Evolutionary conservation across 2,329 filamentous ascomycete genomes (phyloP).

Genomic region (Pseudopyrenochaeta lycopersici): DNA sequence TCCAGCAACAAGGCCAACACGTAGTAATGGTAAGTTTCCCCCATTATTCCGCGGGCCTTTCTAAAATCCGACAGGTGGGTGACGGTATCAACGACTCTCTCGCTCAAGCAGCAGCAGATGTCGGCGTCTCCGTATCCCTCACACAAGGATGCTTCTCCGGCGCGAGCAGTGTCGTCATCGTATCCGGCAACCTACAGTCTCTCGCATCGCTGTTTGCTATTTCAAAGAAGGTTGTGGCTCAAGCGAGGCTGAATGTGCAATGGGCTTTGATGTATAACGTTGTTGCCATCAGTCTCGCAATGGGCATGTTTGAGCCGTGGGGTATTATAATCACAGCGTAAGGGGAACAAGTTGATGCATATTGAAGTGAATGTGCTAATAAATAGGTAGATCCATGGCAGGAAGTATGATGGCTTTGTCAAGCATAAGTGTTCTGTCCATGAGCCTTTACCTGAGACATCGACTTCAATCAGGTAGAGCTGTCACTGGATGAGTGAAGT

Average conservation of each 20-base stretch:
- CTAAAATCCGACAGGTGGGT: not conserved
- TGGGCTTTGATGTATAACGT: conserved; percentile 10
- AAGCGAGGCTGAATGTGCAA: conserved; percentile 4
- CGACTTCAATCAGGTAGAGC: not conserved
- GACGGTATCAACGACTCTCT: conserved; percentile 11
- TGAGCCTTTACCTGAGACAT: conserved; percentile 4
- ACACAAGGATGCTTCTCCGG: conserved; percentile 9
- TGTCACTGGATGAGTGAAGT: not conserved
- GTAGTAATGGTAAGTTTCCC: conserved; percentile 11
- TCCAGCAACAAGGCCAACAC: conserved; percentile 5
- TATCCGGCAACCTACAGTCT: conserved; percentile 2
- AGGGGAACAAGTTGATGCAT: not conserved
- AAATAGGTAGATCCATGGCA: not conserved
- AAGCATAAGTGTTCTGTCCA: conserved; percentile 3
- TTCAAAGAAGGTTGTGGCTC: conserved; percentile 5
- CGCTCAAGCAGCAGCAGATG: conserved; percentile 10
- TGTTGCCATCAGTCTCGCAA: conserved; percentile 6
- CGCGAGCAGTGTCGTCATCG: conserved; percentile 8
- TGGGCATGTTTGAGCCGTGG: conserved; percentile 4
- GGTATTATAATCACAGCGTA: conserved; percentile 2
- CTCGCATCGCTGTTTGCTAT: conserved; percentile 3
- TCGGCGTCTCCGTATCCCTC: conserved; percentile 12
- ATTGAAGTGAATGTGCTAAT: not conserved
- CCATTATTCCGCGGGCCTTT: not conserved
- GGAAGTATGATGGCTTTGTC: conserved; percentile 7